Base-by-base conservation (phyloP, 371 early-diverging fungal species). In the Entomophthora muscae region DNA sequence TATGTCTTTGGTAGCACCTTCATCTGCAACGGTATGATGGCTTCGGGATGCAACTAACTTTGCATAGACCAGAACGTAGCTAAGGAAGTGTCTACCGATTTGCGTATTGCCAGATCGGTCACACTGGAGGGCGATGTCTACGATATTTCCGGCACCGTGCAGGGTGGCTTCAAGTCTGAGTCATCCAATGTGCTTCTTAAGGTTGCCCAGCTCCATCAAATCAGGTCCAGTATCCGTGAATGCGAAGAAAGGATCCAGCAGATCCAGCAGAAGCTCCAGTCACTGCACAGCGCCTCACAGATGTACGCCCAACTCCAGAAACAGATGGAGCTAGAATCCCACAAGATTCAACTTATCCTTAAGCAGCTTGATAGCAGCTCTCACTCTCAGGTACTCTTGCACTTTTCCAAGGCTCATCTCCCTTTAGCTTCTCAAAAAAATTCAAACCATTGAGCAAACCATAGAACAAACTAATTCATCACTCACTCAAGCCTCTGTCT, bases 121-220 rank as follows among this genome's bases (percentile, higher is more conserved):
- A 99, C 99, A 0, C 66, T 89, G 0, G 99, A 99, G 57, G 99
- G 99, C 30, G 99, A 98, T 73, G 80, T 97, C 2, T 99, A 99
- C 75, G 99, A 99, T 68, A 98, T 98, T 1, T 83, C 85, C 32
- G 99, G 99, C 42, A 92, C 94, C 0, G 75, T 99, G 24, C 90
- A 94, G 10, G 99, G 99, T 64, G 99, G 99, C 2, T 88, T 95
- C 26, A 82, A 80, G 65, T 83, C 91, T 1, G 70, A 73, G 22
- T 83, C 85, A 1, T 73, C 81, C 0, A 92, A 91, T n/a, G 75
- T 90, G 23, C 78, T 96, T 7, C 66, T 80, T 0, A 82, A 85
- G 57, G 61, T 92, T 21, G 83, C 86, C 61, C 73, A 77, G 53
- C 66, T 91, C 51, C 80, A 80, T 30, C 76, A 75, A 7, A 72